Conservation (phyloP, 2,329 filamentous ascomycete genomes). For the Xylaria sp. region DNA sequence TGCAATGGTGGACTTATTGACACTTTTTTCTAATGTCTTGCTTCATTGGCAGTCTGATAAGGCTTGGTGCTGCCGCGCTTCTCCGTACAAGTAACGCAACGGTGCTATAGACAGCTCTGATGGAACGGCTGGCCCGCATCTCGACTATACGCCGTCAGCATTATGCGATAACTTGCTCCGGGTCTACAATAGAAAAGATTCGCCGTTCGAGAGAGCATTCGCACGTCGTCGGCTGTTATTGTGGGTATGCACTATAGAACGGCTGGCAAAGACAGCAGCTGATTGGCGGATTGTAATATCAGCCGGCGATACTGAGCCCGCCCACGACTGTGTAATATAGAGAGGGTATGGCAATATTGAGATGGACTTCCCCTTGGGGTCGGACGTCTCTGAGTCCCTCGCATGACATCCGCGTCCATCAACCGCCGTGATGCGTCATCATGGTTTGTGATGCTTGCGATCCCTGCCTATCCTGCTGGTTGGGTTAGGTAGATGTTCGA, state of each 20-base stretch:
- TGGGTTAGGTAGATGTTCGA: slow-evolving; percentile 15
- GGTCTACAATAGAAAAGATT: slow-evolving; percentile 21
- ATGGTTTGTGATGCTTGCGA: slow-evolving; percentile 5
- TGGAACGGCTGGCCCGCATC: slow-evolving; percentile 8
- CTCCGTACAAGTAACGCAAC: neutral
- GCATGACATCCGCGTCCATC: slow-evolving; percentile 12
- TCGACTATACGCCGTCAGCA: slow-evolving; percentile 13
- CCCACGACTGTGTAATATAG: slow-evolving; percentile 20
- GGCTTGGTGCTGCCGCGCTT: neutral
- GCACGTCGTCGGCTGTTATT: slow-evolving; percentile 13
- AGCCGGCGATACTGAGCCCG: slow-evolving; percentile 12
- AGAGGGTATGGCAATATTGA: neutral
- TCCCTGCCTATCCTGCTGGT: slow-evolving; percentile 13
- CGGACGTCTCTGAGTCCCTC: slow-evolving; percentile 19
- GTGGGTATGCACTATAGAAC: slow-evolving; percentile 20
- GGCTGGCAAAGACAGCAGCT: slow-evolving; percentile 9
- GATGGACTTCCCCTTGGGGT: slow-evolving; percentile 27
- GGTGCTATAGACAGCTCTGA: neutral
- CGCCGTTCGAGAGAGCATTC: slow-evolving; percentile 13
- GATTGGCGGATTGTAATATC: slow-evolving; percentile 33
- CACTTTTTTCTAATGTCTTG: neutral
- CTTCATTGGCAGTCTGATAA: neutral
- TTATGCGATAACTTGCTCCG: slow-evolving; percentile 27
- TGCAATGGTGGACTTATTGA: slow-evolving; percentile 1
- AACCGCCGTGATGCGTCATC: slow-evolving; percentile 23